phyloP scores from a whole-genome alignment of 176 grass and related monocot genomes.

The Bonia amplexicaulis region DNA sequence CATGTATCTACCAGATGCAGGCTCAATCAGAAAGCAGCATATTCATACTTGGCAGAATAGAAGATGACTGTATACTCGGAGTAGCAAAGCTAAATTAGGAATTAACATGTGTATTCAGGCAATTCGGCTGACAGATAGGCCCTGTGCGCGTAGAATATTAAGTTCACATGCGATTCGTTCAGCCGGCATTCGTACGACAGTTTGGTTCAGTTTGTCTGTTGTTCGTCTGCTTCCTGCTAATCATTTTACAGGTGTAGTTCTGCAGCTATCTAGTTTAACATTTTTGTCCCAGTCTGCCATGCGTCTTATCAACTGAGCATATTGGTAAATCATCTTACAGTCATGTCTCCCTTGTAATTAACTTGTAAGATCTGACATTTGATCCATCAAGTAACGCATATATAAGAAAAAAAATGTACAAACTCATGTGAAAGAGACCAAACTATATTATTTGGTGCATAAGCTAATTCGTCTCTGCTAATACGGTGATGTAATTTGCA shows the following conservation, averaged over 20 bases:
- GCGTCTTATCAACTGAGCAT: neutral
- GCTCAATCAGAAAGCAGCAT: too few species aligned
- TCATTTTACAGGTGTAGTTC: neutral
- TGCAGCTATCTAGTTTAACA: neutral
- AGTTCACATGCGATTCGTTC: neutral
- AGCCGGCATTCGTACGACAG: neutral
- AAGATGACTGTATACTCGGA: neutral
- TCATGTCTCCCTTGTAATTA: too few species aligned
- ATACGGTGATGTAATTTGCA: neutral
- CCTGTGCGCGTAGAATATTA: neutral
- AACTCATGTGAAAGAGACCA: neutral
- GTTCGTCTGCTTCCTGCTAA: neutral
- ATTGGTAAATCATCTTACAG: neutral
- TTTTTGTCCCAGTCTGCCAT: neutral
- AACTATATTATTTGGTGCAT: neutral
- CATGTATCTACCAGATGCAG: neutral
- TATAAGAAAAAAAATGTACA: too few species aligned
- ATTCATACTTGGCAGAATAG: neutral
- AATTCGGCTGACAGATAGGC: neutral
- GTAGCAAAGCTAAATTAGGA: neutral
- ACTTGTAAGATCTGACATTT: too few species aligned
- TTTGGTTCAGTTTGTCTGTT: neutral
- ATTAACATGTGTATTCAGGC: neutral
- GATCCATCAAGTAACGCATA: too few species aligned
- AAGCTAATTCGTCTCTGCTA: neutral